Evolutionary conservation across 768 basidiomycete genomes (phyloP).

Genomic region (Leccinum sublutescens): DNA sequence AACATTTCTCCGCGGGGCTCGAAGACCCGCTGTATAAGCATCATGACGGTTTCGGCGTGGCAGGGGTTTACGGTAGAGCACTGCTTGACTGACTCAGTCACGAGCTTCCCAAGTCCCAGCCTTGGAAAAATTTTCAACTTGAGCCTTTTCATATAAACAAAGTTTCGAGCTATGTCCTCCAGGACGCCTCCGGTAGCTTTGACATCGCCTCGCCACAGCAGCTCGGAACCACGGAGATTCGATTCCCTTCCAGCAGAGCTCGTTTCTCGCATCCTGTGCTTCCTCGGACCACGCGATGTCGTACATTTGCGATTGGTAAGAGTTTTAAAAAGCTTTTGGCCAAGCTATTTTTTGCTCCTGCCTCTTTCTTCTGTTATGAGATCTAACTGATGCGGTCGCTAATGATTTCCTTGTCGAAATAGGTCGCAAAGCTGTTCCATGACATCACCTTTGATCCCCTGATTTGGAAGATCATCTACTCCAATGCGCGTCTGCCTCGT

Average conservation of each 20-base stretch:
- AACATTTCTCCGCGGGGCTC: not conserved
- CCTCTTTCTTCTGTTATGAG: not conserved
- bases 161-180: not conserved
- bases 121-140: not conserved
- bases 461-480: conserved; percentile 11
- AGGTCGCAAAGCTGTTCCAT: conserved; percentile 9
- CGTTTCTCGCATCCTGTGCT: not conserved
- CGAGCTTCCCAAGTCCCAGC: not conserved
- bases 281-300: not conserved
- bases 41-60: not conserved
- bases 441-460: not conserved
- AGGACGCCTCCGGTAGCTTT: not conserved
- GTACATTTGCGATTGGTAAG: not conserved
- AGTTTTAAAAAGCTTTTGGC: not conserved
- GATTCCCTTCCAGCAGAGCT: not conserved
- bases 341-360: not conserved
- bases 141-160: not conserved
- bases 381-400: not conserved
- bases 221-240: not conserved
- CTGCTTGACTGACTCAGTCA: not conserved
- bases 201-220: not conserved
- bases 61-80: not conserved
- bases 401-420: not conserved
- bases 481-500: conserved; percentile 1
- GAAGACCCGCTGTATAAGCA: not conserved